Evolutionary conservation across 805 yeast genomes (phyloP).

Genomic region (Candida methanosorbosa): DNA sequence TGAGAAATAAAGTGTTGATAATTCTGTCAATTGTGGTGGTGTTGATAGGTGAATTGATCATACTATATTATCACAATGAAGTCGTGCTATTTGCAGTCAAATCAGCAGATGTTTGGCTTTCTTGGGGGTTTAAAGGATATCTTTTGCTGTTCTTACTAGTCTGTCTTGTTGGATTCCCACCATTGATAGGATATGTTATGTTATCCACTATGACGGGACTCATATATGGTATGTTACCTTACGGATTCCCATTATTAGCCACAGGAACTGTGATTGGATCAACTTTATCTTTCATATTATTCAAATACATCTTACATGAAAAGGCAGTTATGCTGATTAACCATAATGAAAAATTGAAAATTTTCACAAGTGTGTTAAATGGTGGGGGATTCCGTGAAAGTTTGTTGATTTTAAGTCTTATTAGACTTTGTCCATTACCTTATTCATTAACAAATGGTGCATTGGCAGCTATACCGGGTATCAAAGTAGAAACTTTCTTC

Average conservation of each 20-base stretch:
- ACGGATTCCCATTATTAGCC: constrained; percentile 75
- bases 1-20: no score
- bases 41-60: no score
- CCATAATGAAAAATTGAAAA: constrained; percentile 56
- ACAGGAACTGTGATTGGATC: constrained; percentile 67
- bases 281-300: constrained; percentile 59
- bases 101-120: constrained; percentile 35
- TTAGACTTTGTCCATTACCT: constrained; percentile 87
- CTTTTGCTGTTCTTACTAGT: constrained; percentile 42
- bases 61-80: no score
- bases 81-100: constrained; percentile 29
- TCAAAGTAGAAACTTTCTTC: constrained; percentile 51
- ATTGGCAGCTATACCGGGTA: constrained; percentile 76
- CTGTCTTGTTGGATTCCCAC: constrained; percentile 78
- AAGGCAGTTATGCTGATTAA: constrained; percentile 55
- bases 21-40: no score
- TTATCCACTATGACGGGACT: constrained; percentile 65
- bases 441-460: constrained; percentile 92
- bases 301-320: constrained; percentile 47
- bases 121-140: constrained; percentile 15
- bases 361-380: constrained; percentile 63
- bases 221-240: constrained; percentile 64
- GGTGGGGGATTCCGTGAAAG: constrained; percentile 47
- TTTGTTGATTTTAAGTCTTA: constrained; percentile 56
- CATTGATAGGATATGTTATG: constrained; percentile 74